Evolutionary conservation across 345 rosid genomes (phyloP).

Genomic region (Angophora floribunda): DNA sequence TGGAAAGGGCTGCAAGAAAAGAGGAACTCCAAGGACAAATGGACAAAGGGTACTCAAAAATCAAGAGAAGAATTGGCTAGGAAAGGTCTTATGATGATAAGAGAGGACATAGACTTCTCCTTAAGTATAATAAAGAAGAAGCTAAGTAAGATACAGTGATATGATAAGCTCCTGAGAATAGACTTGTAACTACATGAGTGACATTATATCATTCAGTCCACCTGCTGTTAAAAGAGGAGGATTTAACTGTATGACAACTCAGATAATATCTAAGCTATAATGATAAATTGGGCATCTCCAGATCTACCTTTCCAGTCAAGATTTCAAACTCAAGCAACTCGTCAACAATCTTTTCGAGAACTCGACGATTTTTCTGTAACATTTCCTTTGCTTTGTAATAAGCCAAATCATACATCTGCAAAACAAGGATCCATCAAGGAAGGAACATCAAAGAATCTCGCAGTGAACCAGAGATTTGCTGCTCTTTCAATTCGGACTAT

Average conservation of each 20-base stretch:
- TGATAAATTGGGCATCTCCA: not conserved
- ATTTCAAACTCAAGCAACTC: constrained; percentile 86
- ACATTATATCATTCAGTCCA: not conserved
- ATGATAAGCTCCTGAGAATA: not conserved
- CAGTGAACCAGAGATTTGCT: not conserved
- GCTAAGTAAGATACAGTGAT: not conserved
- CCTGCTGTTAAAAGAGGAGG: not conserved
- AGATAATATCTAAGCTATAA: not conserved
- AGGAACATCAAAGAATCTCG: not conserved
- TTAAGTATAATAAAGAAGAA: not conserved
- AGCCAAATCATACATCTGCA: constrained; percentile 76
- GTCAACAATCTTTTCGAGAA: constrained; percentile 82
- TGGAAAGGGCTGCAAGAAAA: not conserved
- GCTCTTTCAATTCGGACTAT: not conserved
- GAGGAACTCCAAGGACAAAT: not conserved
- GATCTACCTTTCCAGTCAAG: constrained; percentile 70
- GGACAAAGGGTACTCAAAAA: not conserved
- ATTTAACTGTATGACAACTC: not conserved
- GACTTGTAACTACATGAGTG: not conserved
- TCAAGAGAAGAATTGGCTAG: not conserved
- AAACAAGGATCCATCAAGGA: not conserved
- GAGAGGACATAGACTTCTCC: not conserved
- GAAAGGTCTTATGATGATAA: not conserved
- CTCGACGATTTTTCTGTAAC: constrained; percentile 59
- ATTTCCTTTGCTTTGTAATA: constrained; percentile 68